Base-by-base conservation (phyloP, 2,329 filamentous ascomycete genomes). In the Microdochium bolleyi region DNA sequence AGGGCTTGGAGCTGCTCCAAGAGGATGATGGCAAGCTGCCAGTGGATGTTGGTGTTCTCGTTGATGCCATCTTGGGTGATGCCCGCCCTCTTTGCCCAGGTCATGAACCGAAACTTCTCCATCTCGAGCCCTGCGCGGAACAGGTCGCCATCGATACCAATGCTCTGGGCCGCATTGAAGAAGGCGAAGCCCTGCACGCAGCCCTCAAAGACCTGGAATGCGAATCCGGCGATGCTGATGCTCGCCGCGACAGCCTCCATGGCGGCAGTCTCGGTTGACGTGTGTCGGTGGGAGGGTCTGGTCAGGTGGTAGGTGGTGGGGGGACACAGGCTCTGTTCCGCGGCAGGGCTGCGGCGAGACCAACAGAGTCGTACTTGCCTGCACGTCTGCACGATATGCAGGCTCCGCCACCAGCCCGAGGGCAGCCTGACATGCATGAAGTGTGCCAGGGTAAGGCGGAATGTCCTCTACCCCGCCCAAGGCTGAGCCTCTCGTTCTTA, bases 81-180 rank as follows among this genome's bases (percentile, higher is more conserved):
- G n/a, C 58, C 58, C 14, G 55, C 57, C 41, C 51, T 52, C 3
- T 54, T 48, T 14, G 52, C 55, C 58, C 57, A 60, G 11, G 34
- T 50, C n/a, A 58, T 49, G 19, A 60, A 51, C 24, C 57, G 54
- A 32, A 55, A 60, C 49, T 56, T 58, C 41, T 60, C 57, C n/a
- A 58, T 55, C 48, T 58, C 57, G 13, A 60, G 51, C 7, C 54
- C 54, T 3, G 57, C 54, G 13, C 52, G 53, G 21, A 60, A 51
- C 7, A 60, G 49, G 49, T 58, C 57, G 24, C 55, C 58, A 49
- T 60, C 58, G 14, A 53, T 41, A 24, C 58, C 58, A 30, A 60
- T 60, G 25, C 56, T 51, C 50, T 58, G 56, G 10, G 56, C 56
- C 3, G 56, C 55, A 22, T 51, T 53, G 48, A 60, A 57, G 49